A percentile compares a stretch with the other conserved stretches of the same genome.
phyloP scores from a whole-genome alignment of 495 filamentous ascomycete genomes.

The Rusavskia elegans region DNA sequence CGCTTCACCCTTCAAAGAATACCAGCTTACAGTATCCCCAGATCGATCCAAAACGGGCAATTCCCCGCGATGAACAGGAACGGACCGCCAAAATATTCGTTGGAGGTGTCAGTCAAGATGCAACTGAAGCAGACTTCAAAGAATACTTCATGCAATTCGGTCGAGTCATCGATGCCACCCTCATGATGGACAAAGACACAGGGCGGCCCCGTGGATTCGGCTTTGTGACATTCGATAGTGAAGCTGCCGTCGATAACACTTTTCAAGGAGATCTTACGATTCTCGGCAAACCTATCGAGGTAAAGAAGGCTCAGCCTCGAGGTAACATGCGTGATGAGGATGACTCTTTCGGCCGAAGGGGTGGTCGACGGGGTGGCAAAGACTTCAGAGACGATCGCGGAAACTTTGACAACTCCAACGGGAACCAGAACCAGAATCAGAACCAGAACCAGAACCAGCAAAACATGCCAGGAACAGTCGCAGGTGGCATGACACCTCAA shows the following conservation, averaged over 20 bases:
- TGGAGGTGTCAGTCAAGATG: conserved; percentile 92
- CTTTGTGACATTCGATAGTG: conserved; percentile 97
- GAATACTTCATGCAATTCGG: conserved; percentile 95
- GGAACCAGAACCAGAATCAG: conserved; percentile 25
- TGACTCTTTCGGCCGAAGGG: conserved; percentile 36
- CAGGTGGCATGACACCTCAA: conserved; percentile 67
- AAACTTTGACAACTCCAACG: conserved; percentile 28
- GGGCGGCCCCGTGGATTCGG: conserved; percentile 90
- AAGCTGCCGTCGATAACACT: conserved; percentile 85
- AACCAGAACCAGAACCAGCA: conserved; percentile 27
- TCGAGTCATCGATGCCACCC: conserved; percentile 85
- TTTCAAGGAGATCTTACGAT: conserved; percentile 69
- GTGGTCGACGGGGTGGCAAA: conserved; percentile 43
- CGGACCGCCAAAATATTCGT: conserved; percentile 98
- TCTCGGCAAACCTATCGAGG: conserved; percentile 88
- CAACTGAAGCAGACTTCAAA: conserved; percentile 87
- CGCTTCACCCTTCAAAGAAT: not conserved
- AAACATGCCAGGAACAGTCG: conserved; percentile 24
- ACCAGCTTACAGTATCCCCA: conserved; percentile 23
- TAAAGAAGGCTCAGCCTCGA: conserved; percentile 92
- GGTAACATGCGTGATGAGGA: conserved; percentile 90
- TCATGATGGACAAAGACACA: conserved; percentile 99
- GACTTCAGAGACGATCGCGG: conserved; percentile 35
- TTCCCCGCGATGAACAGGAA: conserved; percentile 94
- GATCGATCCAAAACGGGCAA: conserved; percentile 97